Conservation (phyloP, 495 filamentous ascomycete genomes). For the Bathelium albidoporum region DNA sequence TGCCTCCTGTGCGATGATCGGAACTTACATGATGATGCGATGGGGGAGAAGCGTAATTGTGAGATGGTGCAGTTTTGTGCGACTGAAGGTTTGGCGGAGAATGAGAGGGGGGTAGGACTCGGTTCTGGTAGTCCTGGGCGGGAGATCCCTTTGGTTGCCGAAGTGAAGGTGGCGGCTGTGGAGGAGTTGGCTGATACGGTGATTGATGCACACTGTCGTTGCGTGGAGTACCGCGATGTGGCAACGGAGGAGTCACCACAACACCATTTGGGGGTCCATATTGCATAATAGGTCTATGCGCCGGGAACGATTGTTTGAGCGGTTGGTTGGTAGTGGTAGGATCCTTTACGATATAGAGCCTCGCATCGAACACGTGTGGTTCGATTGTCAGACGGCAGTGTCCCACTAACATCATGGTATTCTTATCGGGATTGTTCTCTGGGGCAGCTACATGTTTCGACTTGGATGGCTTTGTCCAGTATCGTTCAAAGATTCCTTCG, state of each 20-base stretch:
- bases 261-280: conserved; percentile 41
- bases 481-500: conserved; percentile 82
- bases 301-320: conserved; percentile 20
- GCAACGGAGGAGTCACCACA: not conserved
- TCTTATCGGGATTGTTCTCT: conserved; percentile 71
- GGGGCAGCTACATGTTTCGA: conserved; percentile 23
- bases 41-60: conserved; percentile 16
- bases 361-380: conserved; percentile 82
- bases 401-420: conserved; percentile 78
- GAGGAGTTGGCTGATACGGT: conserved; percentile 8
- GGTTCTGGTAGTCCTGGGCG: conserved; percentile 12
- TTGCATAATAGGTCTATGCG: conserved; percentile 53
- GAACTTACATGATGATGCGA: conserved; percentile 4
- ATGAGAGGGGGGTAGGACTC: conserved; percentile 27
- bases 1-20: conserved; percentile 14
- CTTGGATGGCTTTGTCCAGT: conserved; percentile 70
- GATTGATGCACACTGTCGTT: conserved; percentile 4
- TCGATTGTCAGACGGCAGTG: conserved; percentile 72
- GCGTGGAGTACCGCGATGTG: not conserved
- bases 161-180: conserved; percentile 38
- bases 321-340: conserved; percentile 24
- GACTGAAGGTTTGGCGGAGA: conserved; percentile 30
- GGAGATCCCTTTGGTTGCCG: conserved; percentile 13
- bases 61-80: conserved; percentile 33
- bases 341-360: conserved; percentile 77